Evolutionary conservation across 805 yeast genomes (phyloP).

Genomic region (Metschnikowia reukaufii): DNA sequence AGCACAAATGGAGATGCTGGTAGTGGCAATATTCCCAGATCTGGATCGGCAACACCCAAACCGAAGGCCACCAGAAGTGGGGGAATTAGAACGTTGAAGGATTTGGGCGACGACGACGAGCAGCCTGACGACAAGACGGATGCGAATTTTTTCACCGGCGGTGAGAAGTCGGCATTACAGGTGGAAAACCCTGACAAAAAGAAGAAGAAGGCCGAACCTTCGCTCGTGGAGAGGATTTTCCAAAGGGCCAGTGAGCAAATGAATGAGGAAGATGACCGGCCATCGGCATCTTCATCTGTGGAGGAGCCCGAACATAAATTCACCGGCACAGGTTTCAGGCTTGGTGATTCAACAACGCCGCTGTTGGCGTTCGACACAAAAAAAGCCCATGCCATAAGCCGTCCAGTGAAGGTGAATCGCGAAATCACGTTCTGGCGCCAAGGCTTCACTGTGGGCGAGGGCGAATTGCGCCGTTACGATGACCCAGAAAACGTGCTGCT

Average conservation of each 20-base stretch:
- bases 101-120: slow-evolving; percentile 45
- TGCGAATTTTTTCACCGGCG: slow-evolving; percentile 62
- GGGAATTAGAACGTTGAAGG: slow-evolving; percentile 40
- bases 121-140: slow-evolving; percentile 56
- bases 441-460: slow-evolving; percentile 95
- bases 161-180: slow-evolving; percentile 74
- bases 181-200: slow-evolving; percentile 69
- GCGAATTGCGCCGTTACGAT: slow-evolving; percentile 80
- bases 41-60: slow-evolving; percentile 1
- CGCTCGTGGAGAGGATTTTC: slow-evolving; percentile 66
- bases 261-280: slow-evolving; percentile 39
- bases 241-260: slow-evolving; percentile 54
- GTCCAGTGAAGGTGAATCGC: slow-evolving; percentile 59
- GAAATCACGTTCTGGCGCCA: slow-evolving; percentile 94
- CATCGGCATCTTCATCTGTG: slow-evolving; percentile 28
- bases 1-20: slow-evolving; percentile 22
- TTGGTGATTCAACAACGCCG: slow-evolving; percentile 47
- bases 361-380: slow-evolving; percentile 39
- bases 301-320: slow-evolving; percentile 30
- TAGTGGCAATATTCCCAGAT: neutral
- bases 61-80: slow-evolving; percentile 8
- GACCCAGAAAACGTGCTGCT: slow-evolving; percentile 86
- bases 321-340: slow-evolving; percentile 52
- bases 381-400: slow-evolving; percentile 14
- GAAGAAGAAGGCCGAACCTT: slow-evolving; percentile 33